These are phyloP conservation scores for Aspergillus carlsbadensis DNA, from an alignment of 495 filamentous ascomycete species.

Conservation along the genomic window DNA sequence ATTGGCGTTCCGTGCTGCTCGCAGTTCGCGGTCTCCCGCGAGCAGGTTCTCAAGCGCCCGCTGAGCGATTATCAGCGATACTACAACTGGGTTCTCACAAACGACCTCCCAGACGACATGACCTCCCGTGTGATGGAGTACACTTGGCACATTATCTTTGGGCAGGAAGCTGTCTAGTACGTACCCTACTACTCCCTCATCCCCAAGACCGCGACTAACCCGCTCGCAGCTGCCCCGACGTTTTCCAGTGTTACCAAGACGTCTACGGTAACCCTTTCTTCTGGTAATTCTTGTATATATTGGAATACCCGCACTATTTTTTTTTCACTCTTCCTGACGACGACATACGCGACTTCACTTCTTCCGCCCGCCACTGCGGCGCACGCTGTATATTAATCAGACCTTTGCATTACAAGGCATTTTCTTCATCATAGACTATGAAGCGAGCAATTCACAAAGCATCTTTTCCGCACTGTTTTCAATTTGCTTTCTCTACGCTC, in stretches of 20 bases:
- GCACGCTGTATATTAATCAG: slow-evolving; percentile 11
- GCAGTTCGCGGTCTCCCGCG: slow-evolving; percentile 65
- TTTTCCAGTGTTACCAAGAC: slow-evolving; percentile 46
- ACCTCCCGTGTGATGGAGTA: slow-evolving; percentile 52
- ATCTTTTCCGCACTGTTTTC: too few species aligned
- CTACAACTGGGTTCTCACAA: slow-evolving; percentile 59
- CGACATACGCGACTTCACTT: slow-evolving; percentile 12
- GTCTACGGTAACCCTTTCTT: slow-evolving; percentile 41
- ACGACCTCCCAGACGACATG: slow-evolving; percentile 43
- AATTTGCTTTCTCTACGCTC: too few species aligned
- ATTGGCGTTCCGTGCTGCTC: slow-evolving; percentile 62
- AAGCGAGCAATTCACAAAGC: too few species aligned
- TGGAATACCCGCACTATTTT: slow-evolving; percentile 4
- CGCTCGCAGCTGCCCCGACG: slow-evolving; percentile 41
- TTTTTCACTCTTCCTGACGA: slow-evolving; percentile 8
- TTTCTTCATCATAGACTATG: background rate
- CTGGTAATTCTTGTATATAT: slow-evolving; percentile 23
- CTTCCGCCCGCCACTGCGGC: slow-evolving; percentile 1
- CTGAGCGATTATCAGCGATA: slow-evolving; percentile 54
- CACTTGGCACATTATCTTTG: slow-evolving; percentile 57
- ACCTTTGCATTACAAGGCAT: slow-evolving; percentile 1
- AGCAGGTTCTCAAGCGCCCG: slow-evolving; percentile 48
- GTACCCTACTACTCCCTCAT: slow-evolving; percentile 11
- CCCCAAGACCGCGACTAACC: background rate
- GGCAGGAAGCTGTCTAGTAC: slow-evolving; percentile 50